Evolutionary conservation across 257 asterid species (phyloP).

Genomic region (Ballota nigra): DNA sequence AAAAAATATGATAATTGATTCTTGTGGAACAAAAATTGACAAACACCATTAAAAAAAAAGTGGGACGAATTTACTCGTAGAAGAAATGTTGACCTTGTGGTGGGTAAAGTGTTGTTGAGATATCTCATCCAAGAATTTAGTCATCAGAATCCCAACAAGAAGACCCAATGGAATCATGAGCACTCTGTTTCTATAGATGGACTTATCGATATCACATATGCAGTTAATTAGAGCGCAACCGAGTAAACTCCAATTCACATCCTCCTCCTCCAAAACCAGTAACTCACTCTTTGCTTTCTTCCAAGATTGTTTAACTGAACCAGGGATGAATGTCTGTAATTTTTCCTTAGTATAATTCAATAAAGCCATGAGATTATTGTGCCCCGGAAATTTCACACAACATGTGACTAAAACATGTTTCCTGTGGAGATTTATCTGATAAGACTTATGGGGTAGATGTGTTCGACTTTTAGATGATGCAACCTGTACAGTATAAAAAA

Average conservation of each 20-base stretch:
- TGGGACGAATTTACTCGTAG: background rate
- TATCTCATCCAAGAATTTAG: conserved; percentile 48
- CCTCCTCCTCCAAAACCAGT: conserved; percentile 40
- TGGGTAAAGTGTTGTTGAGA: conserved; percentile 34
- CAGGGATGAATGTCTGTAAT: conserved; percentile 40
- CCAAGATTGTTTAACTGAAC: conserved; percentile 52
- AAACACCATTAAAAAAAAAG: too few species aligned
- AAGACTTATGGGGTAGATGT: conserved; percentile 18
- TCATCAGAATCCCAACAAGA: conserved; percentile 40
- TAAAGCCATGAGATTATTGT: conserved; percentile 32
- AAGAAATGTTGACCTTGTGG: conserved; percentile 35
- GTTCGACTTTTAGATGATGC: conserved; percentile 18
- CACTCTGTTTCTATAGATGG: conserved; percentile 58
- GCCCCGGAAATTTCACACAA: conserved; percentile 36
- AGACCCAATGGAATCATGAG: conserved; percentile 60
- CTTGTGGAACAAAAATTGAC: too few species aligned
- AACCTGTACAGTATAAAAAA: conserved; percentile 32
- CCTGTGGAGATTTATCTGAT: conserved; percentile 11
- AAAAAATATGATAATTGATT: too few species aligned
- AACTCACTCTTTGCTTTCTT: conserved; percentile 43
- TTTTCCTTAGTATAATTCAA: conserved; percentile 32
- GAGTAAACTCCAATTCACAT: conserved; percentile 52
- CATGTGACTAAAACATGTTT: conserved; percentile 30
- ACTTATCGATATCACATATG: conserved; percentile 39
- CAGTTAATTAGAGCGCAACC: conserved; percentile 37